These are phyloP conservation scores for Actinomortierella wolfii DNA, from an alignment of 371 early-diverging fungal genomes.

Conservation along the genomic window DNA sequence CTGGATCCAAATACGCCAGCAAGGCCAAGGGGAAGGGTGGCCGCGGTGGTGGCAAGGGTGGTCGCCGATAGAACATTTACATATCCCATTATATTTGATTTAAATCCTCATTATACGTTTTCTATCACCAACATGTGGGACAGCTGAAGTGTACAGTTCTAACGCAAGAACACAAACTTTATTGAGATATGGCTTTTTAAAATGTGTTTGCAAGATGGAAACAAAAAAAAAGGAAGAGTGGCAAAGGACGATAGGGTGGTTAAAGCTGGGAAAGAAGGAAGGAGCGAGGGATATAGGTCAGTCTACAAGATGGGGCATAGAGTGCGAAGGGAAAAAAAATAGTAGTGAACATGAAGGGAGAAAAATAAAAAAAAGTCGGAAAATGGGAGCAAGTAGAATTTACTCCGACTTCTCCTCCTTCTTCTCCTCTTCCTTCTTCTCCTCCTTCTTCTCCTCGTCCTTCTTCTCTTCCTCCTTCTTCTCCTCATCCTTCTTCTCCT, in stretches of 20 bases:
- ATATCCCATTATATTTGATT: too few relatives aligned
- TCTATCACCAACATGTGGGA: too few relatives aligned
- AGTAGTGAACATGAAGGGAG: not conserved
- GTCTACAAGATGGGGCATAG: conserved; percentile 2
- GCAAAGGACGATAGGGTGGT: too few relatives aligned
- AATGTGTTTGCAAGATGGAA: conserved; percentile 1
- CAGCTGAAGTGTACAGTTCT: too few relatives aligned
- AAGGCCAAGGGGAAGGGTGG: conserved; percentile 33
- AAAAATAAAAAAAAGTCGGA: not conserved
- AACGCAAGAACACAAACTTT: conserved; percentile 2
- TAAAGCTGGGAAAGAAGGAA: not conserved
- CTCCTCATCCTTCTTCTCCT: conserved; percentile 20
- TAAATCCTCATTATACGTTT: too few relatives aligned
- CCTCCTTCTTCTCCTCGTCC: conserved; percentile 21
- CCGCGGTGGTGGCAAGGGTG: conserved; percentile 25
- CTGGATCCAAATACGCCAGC: conserved; percentile 16
- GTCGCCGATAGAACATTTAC: conserved; percentile 4
- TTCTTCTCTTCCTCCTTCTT: conserved; percentile 17
- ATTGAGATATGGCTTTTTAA: conserved; percentile 5
- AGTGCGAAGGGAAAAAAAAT: conserved; percentile 9
- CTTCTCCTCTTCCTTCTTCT: conserved; percentile 5
- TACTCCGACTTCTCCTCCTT: not conserved
- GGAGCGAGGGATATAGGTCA: conserved; percentile 3
- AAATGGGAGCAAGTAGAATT: not conserved
- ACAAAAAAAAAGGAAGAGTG: too few relatives aligned